Base-by-base conservation (phyloP, 1,284 basidiomycete species). In the Agroathelia rolfsii region DNA sequence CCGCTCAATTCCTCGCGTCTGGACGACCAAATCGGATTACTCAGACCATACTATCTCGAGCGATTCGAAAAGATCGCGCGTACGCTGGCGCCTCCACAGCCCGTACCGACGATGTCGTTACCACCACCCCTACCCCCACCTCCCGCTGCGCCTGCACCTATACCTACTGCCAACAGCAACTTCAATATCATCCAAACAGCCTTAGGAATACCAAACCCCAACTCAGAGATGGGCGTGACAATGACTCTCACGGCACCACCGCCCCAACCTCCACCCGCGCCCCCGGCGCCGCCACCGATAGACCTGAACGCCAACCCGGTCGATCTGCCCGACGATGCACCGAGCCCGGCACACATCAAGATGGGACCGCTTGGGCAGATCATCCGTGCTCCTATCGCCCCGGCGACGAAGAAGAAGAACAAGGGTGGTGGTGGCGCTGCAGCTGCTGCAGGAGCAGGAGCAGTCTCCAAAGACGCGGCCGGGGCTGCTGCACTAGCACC, bases 11-110 rank as follows among this genome's bases (percentile, higher is more conserved):
- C 72, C 1, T 59, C 59, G 26, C 74, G 72, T 29, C 63, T 86
- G 45, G 73, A 83, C 12, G 61, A 74, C 11, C 86, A 93, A 47
- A 88, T 95, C 44, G 92, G 87, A 1, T 59, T 97, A 17, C 70
- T 97, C 44, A 82, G 74, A 40, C 55, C 70, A 0, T 95, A 81
- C 60, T 93, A 83, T 49, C 66, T 76, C 18, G 47, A 52, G 21
- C 74, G 81, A 14, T 56, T 88, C 34, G 48, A 61, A 2, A 43
- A 59, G 13, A 50, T 72, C 32, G 57, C 65, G 7, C 29, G 24
- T n/a, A 25, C 32, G 9, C 27, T 34, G 7, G 18, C 30, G 27
- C 30, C 48, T 37, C 51, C 4, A 28, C 42, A 4, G 40, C 40
- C 30, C 38, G 13, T 41, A 14, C 48, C 43, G n/a, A 35, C 43